Base-by-base conservation (phyloP, 2,329 filamentous ascomycete species). In the Camillea tinctor region DNA sequence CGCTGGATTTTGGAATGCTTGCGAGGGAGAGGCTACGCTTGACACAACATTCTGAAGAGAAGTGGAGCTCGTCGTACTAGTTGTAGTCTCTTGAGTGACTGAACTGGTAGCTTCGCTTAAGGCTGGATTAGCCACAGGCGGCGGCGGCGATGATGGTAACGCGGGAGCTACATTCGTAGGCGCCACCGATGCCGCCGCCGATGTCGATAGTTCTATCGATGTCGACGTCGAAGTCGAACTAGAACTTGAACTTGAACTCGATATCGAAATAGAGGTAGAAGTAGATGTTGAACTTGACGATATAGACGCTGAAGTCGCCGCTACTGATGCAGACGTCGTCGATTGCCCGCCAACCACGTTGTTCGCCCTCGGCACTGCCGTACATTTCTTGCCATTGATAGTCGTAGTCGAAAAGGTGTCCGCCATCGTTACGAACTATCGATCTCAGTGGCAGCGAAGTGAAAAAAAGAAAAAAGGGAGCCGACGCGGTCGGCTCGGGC, bases 301-400 rank as follows among this genome's bases (percentile, higher is more conserved):
- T 13, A 64, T 52, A 53, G 57, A 55, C 5, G 30, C 51, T 48
- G 57, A 55, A n/a, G 56, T 58, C 22, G 54, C 52, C 23, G 55
- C 58, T 40, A 69, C 57, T 40, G 60, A 55, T 22, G 66, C 57
- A 49, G 63, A 55, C 13, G 58, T 58, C n/a, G 56, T 56, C 22
- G 64, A 20, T 48, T 59, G 64, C 59, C 59, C 67, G 49, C 60
- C 58, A 56, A 56, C 58, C 57, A 50, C 66, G 52, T 65, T 60
- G 48, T 61, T 61, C 22, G 58, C 63, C 66, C 71, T 80, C 53
- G 81, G 82, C 64, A 84, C 75, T 61, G 80, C 82, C 67, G 83
- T 85, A 75, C 84, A 85, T 72, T 78, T 77, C 70, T 77, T 80
- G 55, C 81, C 81, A 59, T 77, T 72, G 57, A 84, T 75, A 54